Evolutionary conservation across 2,329 filamentous ascomycete genomes (phyloP).

Genomic region (Alternaria burnsii): DNA sequence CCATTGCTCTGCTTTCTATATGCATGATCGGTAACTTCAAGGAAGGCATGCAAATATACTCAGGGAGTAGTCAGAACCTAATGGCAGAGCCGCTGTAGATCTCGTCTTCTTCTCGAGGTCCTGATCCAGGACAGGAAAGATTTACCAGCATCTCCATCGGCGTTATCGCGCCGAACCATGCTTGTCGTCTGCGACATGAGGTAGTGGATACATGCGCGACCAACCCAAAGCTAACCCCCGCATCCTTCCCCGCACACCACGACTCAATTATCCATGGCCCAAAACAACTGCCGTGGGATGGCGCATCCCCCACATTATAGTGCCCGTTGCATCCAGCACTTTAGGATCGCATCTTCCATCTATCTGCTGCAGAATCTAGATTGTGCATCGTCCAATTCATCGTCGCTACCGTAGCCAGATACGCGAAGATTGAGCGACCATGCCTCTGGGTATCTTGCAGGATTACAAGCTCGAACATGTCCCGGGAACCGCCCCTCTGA

Average conservation of each 20-base stretch:
- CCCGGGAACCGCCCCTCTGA: slow-evolving; percentile 34
- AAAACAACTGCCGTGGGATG: slow-evolving; percentile 6
- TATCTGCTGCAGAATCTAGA: background rate
- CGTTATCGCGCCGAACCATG: slow-evolving; percentile 4
- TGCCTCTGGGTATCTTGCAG: slow-evolving; percentile 34
- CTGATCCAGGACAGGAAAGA: background rate
- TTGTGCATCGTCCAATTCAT: background rate
- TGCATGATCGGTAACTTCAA: background rate
- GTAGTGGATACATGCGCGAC: background rate
- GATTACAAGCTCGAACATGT: slow-evolving; percentile 36
- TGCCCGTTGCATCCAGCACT: background rate
- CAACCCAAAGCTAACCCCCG: slow-evolving; percentile 6
- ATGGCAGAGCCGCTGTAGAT: slow-evolving; percentile 1
- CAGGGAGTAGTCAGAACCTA: background rate
- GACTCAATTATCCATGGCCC: slow-evolving; percentile 1
- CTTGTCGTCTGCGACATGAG: background rate
- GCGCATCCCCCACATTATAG: slow-evolving; percentile 18
- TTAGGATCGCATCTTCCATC: background rate
- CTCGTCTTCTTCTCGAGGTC: background rate
- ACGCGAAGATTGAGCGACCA: slow-evolving; percentile 13
- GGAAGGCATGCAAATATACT: background rate
- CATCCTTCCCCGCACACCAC: slow-evolving; percentile 23
- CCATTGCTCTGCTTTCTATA: too few species aligned
- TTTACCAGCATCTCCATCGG: slow-evolving; percentile 5
- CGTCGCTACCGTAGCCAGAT: background rate